These are phyloP conservation scores for Trichophyton verrucosum DNA, from an alignment of 2,329 filamentous ascomycete species.

Conservation along the genomic window DNA sequence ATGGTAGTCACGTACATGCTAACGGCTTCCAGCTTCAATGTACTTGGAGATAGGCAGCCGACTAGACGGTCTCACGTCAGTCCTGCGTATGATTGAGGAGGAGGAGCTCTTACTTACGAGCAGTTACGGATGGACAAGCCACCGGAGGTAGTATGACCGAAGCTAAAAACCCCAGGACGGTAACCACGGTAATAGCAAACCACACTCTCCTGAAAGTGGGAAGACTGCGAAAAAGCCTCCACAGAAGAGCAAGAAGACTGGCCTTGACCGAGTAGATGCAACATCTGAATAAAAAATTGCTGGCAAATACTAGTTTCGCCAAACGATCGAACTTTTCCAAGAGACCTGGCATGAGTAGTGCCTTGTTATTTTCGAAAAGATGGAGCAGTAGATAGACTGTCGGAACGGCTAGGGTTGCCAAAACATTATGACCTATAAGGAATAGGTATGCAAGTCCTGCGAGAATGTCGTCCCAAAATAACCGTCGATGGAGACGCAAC, in stretches of 20 bases:
- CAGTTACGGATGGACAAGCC: slow-evolving; percentile 6
- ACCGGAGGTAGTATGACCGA: slow-evolving; percentile 5
- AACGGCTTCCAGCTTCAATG: slow-evolving; percentile 7
- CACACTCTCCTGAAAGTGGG: slow-evolving; percentile 5
- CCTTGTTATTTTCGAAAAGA: background rate
- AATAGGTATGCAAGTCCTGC: slow-evolving; percentile 6
- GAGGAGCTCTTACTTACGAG: slow-evolving; percentile 1
- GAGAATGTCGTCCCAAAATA: slow-evolving; percentile 12
- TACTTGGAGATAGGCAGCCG: slow-evolving; percentile 2
- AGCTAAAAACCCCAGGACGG: background rate
- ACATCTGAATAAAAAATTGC: slow-evolving; percentile 5
- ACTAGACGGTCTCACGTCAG: slow-evolving; percentile 1
- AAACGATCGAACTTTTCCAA: background rate
- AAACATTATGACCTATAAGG: slow-evolving; percentile 8
- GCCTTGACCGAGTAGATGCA: slow-evolving; percentile 9
- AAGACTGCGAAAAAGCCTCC: slow-evolving; percentile 7
- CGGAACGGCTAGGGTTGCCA: slow-evolving; percentile 5
- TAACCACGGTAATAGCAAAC: slow-evolving; percentile 3
- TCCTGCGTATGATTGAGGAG: background rate
- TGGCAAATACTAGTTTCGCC: background rate
- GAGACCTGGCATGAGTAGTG: background rate
- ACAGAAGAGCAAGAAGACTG: slow-evolving; percentile 10
- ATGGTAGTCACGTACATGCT: slow-evolving; percentile 8
- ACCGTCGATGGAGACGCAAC: slow-evolving; percentile 8
- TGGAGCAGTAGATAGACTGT: slow-evolving; percentile 4